These are phyloP conservation scores for Conringia planisiliqua DNA, from an alignment of 345 rosid genomes.

Conservation along the genomic window DNA sequence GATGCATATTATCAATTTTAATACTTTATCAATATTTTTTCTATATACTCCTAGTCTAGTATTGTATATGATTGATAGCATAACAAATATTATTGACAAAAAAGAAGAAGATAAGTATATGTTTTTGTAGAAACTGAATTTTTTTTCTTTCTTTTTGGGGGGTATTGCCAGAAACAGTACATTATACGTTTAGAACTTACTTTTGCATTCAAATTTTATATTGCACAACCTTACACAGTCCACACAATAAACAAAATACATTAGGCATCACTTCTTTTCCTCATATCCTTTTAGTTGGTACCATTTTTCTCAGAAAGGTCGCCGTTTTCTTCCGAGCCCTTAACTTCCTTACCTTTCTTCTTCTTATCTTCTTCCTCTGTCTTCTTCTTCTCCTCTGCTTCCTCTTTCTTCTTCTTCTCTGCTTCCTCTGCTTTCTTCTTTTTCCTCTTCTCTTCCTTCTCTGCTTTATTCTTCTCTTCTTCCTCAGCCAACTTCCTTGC, in stretches of 20 bases:
- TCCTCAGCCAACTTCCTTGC: constrained; percentile 11
- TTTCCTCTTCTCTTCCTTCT: neutral
- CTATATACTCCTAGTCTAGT: too few species aligned
- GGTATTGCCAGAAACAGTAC: neutral
- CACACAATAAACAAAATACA: neutral
- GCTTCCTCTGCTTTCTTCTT: constrained; percentile 7
- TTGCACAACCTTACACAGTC: neutral
- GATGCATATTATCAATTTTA: too few species aligned
- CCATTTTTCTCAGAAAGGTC: neutral
- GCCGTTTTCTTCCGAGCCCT: neutral
- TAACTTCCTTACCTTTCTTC: neutral
- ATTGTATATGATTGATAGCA: too few species aligned
- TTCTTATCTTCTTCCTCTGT: constrained; percentile 4
- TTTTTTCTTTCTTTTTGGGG: too few species aligned
- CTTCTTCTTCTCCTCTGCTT: neutral
- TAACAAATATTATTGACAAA: too few species aligned
- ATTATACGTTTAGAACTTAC: neutral
- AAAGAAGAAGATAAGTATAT: too few species aligned
- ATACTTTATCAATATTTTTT: too few species aligned
- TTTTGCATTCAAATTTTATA: neutral
- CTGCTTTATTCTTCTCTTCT: constrained; percentile 24
- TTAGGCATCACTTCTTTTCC: neutral
- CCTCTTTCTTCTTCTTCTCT: neutral
- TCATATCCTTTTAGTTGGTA: neutral
- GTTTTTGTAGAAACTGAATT: too few species aligned